Conservation (phyloP, 2,329 filamentous ascomycete genomes). For the Bipolaris cookei region DNA sequence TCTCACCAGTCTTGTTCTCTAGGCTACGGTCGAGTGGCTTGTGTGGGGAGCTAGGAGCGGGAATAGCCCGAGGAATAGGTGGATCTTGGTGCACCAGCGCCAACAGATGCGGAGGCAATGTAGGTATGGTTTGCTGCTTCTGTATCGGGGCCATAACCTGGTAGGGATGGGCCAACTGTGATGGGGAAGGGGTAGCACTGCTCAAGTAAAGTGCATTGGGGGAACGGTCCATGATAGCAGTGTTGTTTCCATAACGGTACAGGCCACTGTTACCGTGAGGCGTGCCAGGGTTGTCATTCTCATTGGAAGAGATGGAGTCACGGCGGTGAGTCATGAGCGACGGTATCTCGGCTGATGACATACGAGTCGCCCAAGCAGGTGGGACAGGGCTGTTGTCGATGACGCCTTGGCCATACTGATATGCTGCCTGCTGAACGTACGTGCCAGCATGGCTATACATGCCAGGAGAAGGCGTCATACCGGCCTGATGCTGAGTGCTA, state of each 20-base stretch:
- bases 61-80: conserved; percentile 83
- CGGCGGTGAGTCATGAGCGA: conserved; percentile 59
- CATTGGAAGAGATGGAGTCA: conserved; percentile 60
- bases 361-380: conserved; percentile 54
- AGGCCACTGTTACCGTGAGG: conserved; percentile 53
- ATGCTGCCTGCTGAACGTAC: conserved; percentile 53
- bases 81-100: conserved; percentile 70
- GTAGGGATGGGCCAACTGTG: conserved; percentile 54
- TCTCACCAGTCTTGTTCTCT: conserved; percentile 92
- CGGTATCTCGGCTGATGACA: conserved; percentile 56
- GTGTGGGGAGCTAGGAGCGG: conserved; percentile 83
- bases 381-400: conserved; percentile 56
- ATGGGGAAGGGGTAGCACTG: conserved; percentile 58
- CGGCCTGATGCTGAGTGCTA: conserved; percentile 39
- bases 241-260: conserved; percentile 54
- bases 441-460: conserved; percentile 56
- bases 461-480: conserved; percentile 45
- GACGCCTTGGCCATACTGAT: conserved; percentile 53
- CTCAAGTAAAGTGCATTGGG: conserved; percentile 57
- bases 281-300: conserved; percentile 59
- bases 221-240: conserved; percentile 58
- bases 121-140: conserved; percentile 47
- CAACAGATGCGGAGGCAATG: conserved; percentile 55
- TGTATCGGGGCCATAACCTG: conserved; percentile 50
- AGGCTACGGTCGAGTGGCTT: conserved; percentile 93